Evolutionary conservation across 2,329 filamentous ascomycete species (phyloP), one percentile per base, ranked within the genome.

Genomic region (Fusarium sp.): DNA sequence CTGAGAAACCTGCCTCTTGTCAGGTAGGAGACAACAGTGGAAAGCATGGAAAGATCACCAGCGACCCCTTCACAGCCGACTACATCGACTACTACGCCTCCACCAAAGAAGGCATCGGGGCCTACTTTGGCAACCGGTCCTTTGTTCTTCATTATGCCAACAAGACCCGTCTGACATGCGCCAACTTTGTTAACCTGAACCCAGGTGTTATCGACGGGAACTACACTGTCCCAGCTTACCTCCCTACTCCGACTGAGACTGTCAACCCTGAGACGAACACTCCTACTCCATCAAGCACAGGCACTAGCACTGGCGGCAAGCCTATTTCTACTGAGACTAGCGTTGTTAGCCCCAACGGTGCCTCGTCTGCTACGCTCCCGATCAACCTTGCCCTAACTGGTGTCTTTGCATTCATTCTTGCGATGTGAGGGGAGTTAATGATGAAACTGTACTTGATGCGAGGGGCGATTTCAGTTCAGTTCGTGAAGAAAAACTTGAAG

Each of bases 11-110:
- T 13, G 82, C 88, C 70, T 90, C 89, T 15, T 96, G 93, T 84
- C 90, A 96, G 82, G 89, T 93, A 17, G 93, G 94, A 73, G 93
- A 96, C 80, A 85, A 95, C 63, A 89, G 89, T 76, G 93, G 93
- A 79, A 96, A 96, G 84, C 85, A 92, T 77, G 92, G 92, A 70
- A 86, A 86, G 69, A 88, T 93, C 77, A 85, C 81, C 32, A 80
- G 82, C 35, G 85, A 87, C 71, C 83, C 86, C 18, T 91, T 87
- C 78, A 79, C 80, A 35, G 82, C 80, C 63, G 83, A 82, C 55
- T 92, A 89, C 82, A 78, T 81, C 66, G 91, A 93, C 78, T 80
- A 82, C 28, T 93, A 86, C 78, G 83, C 87, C n/a, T 89, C 90
- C 8, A 87, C 90, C 38, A 77, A 83, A 48, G 79, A 84, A 20